Evolutionary conservation across 2,329 filamentous ascomycete genomes (phyloP), one percentile per base, ranked within the genome.

Genomic region (Huntiella abstrusa): DNA sequence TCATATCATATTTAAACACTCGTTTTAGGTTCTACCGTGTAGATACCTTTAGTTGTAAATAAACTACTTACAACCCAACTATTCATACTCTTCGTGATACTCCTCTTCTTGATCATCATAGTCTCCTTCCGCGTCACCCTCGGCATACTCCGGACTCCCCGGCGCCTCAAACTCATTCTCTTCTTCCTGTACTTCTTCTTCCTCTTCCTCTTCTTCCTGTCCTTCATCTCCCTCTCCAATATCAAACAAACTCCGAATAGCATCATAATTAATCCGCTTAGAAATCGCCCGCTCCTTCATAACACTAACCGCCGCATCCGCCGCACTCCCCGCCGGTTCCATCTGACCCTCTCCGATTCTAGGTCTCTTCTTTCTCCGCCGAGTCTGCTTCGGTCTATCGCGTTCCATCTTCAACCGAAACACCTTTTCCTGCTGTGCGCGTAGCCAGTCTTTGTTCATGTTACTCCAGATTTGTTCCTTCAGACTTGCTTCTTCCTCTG

Each of bases 391-490:
- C 47, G 66, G 71, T 52, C 60, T 66, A 55, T 62, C 70, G 7
- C 68, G 69, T 49, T 72, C 73, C 51, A 74, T 64, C 60, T 86
- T 83, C 49, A 77, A 73, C 35, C 81, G 74, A 48, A 92, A 80
- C 5, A 81, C 70, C 60, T 91, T 93, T 50, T 83, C 77, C 57
- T 95, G 86, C 57, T 92, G 81, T 42, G 77, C 73, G 6, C 88
- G 82, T 35, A 98, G 69, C 73, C 87, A 98, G 53, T 92, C 85
- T 58, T 91, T 86, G 61, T 98, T 96, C 58, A 87, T 79, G 50
- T 88, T 87, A 38, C 93, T 77, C 91, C 91, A 98, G 45, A 96
- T 83, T 50, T 77, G 76, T 60, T 95, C 87, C 60, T 95, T 96
- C 57, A 86, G 75, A 33, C 73, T 73, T 2, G 79, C 74, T 62